Evolutionary conservation across 2,329 filamentous ascomycete species (phyloP), one percentile per base, ranked within the genome.

Genomic region (Thielaviopsis punctulata): DNA sequence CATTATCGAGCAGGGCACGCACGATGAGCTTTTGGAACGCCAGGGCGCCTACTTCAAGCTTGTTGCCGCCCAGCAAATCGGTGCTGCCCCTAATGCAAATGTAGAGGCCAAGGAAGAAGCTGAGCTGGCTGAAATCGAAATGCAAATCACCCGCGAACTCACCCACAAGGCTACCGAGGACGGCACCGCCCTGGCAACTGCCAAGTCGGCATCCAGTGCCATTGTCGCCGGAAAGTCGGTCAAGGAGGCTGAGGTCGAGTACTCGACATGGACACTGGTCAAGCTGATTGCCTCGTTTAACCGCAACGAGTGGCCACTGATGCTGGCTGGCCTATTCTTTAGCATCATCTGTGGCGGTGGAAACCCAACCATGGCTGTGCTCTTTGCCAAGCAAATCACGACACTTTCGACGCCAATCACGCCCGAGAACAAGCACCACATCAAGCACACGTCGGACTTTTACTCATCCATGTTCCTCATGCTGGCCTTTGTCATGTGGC

Each of bases 1-100:
- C n/a, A 93, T 98, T 55, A 74, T 94, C 12, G 92, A 98, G 66
- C 88, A 95, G 65, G 92, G 92, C 49, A 89, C 79, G 0, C 92
- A 96, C 63, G 78, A 90, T 54, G 74, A 84, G 13, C 73, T 98
- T 10, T 70, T 96, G 2, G 77, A 80, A 58, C 72, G 66, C 55
- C 69, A 77, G 57, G 80, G 78, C 19, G 82, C 88, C 8, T 98
- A 96, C 65, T 84, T 76, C 65, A 84, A 81, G 53, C 77, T 96
- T 10, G 89, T 96, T 7, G 82, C 86, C 51, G 89, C 90, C 2
- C 92, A 98, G 65, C 82, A 84, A 53, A 89, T 95, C 58, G 77
- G 78, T 1, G 72, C 75, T 3, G 72, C 73, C 80, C 48, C 72
- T 56, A 67, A 68, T 0, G 62, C 68, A 0, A 72, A 76, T 49